Evolutionary conservation across 2,329 filamentous ascomycete genomes (phyloP).

Genomic region (Sporothrix sp.): DNA sequence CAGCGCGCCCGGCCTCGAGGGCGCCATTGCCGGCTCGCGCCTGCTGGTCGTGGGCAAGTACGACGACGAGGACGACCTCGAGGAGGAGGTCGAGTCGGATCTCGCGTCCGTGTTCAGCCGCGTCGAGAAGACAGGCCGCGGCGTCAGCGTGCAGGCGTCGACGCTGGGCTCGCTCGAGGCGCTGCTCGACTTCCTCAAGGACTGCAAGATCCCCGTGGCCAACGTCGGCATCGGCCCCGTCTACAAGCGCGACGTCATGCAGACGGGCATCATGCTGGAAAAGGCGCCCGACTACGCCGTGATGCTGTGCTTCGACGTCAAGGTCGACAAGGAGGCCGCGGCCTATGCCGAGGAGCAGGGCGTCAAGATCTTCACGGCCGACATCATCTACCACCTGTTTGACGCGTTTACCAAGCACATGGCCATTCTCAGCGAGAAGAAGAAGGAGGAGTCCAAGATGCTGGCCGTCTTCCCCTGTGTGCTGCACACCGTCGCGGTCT

Average conservation of each 20-base stretch:
- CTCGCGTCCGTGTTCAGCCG: slow-evolving; percentile 82
- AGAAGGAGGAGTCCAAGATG: slow-evolving; percentile 94
- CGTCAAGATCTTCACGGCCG: slow-evolving; percentile 95
- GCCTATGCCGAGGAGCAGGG: slow-evolving; percentile 86
- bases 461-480: slow-evolving; percentile 94
- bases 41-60: slow-evolving; percentile 88
- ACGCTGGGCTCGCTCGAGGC: slow-evolving; percentile 96
- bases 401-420: slow-evolving; percentile 95
- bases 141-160: slow-evolving; percentile 94
- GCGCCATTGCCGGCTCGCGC: slow-evolving; percentile 91
- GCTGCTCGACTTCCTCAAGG: slow-evolving; percentile 87
- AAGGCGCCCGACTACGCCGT: slow-evolving; percentile 93
- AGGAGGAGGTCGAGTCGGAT: slow-evolving; percentile 94
- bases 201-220: slow-evolving; percentile 92
- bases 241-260: slow-evolving; percentile 96
- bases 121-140: slow-evolving; percentile 83
- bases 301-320: slow-evolving; percentile 99
- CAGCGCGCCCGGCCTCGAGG: slow-evolving; percentile 87
- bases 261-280: slow-evolving; percentile 90
- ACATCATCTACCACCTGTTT: slow-evolving; percentile 98
- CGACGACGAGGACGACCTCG: slow-evolving; percentile 93
- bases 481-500: slow-evolving; percentile 78
- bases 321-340: slow-evolving; percentile 93
- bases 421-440: slow-evolving; percentile 73
- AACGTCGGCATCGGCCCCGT: slow-evolving; percentile 97